Evolutionary conservation across 352 stramenopile species (phyloP).

Genomic region (Pythium pyrilobum): DNA sequence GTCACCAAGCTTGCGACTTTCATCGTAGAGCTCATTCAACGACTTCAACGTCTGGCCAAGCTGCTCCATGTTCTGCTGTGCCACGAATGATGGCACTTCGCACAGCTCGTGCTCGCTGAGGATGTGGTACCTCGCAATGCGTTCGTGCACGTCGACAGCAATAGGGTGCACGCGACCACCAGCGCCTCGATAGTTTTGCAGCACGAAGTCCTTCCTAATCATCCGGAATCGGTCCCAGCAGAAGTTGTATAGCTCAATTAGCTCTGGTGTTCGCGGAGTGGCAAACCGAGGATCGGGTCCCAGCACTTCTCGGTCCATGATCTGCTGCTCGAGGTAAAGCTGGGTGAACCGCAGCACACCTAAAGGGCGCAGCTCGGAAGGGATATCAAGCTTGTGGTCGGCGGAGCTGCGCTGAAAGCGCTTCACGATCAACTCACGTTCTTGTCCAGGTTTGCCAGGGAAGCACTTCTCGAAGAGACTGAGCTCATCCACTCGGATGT

Average conservation of each 20-base stretch:
- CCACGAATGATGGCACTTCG: constrained; percentile 75
- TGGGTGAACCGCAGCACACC: constrained; percentile 75
- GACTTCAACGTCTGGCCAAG: constrained; percentile 85
- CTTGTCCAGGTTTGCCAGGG: constrained; percentile 41
- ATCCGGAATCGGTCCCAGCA: constrained; percentile 95
- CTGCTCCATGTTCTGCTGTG: constrained; percentile 89
- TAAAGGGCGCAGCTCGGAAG: constrained; percentile 70
- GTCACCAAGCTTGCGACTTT: constrained; percentile 63
- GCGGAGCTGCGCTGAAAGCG: constrained; percentile 84
- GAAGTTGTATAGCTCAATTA: constrained; percentile 95
- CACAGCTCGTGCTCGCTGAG: constrained; percentile 93
- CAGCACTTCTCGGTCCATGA: constrained; percentile 74
- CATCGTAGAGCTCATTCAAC: constrained; percentile 85
- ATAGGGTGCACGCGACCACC: constrained; percentile 91
- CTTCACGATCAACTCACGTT: constrained; percentile 80
- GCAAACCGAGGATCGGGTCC: constrained; percentile 69
- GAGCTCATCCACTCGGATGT: constrained; percentile 82
- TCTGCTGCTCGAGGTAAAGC: constrained; percentile 79
- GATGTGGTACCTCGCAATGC: constrained; percentile 94
- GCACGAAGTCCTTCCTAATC: constrained; percentile 95
- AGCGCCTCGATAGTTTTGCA: constrained; percentile 94
- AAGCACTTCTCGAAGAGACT: constrained; percentile 85
- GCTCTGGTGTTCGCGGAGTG: constrained; percentile 55
- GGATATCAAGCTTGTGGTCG: constrained; percentile 83
- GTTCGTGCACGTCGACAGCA: constrained; percentile 91